Evolutionary conservation across 192 early-diverging fungal species (phyloP).

Genomic region (Coemansia sp.): DNA sequence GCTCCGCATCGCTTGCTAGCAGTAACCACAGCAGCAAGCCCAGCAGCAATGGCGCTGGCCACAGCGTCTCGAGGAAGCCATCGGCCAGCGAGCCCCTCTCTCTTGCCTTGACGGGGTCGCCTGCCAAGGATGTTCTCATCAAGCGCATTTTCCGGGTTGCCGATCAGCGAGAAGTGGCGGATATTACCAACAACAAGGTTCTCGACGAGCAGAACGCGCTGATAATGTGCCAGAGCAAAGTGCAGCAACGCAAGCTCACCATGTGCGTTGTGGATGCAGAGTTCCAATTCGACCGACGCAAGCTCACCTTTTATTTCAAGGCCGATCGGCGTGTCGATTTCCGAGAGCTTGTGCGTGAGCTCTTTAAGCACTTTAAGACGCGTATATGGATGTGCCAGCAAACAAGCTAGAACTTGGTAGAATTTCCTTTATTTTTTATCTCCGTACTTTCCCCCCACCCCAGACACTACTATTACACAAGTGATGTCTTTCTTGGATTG

Average conservation of each 20-base stretch:
- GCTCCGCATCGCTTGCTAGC: neutral
- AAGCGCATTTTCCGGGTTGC: constrained; percentile 90
- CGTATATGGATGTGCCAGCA: constrained; percentile 90
- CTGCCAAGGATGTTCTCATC: constrained; percentile 74
- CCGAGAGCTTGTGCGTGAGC: constrained; percentile 89
- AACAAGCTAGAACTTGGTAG: constrained; percentile 15
- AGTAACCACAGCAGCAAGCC: constrained; percentile 2
- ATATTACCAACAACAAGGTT: constrained; percentile 72
- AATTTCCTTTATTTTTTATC: constrained; percentile 4
- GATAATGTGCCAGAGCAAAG: constrained; percentile 84
- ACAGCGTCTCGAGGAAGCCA: neutral
- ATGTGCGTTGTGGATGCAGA: constrained; percentile 98
- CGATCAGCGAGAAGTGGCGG: constrained; percentile 72
- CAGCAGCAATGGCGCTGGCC: constrained; percentile 1
- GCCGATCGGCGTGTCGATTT: constrained; percentile 95
- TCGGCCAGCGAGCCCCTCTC: constrained; percentile 2
- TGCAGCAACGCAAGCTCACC: constrained; percentile 82
- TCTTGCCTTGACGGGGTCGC: neutral
- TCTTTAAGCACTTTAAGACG: constrained; percentile 98
- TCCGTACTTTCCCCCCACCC: neutral
- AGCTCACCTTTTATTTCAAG: constrained; percentile 95
- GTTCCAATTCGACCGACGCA: constrained; percentile 97
- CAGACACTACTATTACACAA: no score
- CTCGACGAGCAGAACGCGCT: constrained; percentile 90
- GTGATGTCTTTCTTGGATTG: no score